Conservation (phyloP, 805 yeast species). For the Starmerella stigmatis region DNA sequence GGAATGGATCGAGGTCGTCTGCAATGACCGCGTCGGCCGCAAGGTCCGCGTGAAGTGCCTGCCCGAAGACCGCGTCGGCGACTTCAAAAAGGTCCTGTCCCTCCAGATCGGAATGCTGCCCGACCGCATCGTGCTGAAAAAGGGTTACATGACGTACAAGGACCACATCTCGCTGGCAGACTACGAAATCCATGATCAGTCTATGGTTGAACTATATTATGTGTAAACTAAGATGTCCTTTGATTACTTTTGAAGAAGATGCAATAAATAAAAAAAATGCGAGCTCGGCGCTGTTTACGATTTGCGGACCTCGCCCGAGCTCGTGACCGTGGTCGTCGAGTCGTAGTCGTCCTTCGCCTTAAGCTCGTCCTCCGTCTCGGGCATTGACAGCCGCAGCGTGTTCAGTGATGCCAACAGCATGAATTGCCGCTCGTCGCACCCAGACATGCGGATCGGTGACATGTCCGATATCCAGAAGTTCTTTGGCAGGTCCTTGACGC, state of each 20-base stretch:
- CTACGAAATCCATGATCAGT: constrained; percentile 86
- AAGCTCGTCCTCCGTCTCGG: neutral
- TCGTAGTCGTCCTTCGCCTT: neutral
- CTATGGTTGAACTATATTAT: constrained; percentile 62
- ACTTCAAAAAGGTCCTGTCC: constrained; percentile 73
- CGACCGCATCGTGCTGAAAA: constrained; percentile 59
- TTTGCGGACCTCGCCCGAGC: no score
- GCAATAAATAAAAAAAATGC: neutral
- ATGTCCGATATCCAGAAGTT: constrained; percentile 22
- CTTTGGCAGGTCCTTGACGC: neutral
- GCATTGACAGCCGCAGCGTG: constrained; percentile 2
- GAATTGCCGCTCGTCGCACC: constrained; percentile 13
- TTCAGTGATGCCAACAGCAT: constrained; percentile 4
- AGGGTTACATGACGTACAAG: constrained; percentile 73
- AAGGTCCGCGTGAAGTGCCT: constrained; percentile 78
- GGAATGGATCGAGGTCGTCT: constrained; percentile 46
- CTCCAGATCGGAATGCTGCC: constrained; percentile 70
- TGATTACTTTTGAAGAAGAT: neutral
- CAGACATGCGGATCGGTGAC: constrained; percentile 18
- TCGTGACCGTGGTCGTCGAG: neutral
- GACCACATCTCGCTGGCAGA: constrained; percentile 90
- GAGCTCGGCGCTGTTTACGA: neutral
- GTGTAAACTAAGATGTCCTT: neutral
- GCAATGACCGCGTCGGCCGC: constrained; percentile 75
- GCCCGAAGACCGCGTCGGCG: constrained; percentile 76